These are phyloP conservation scores for Cyclanthera cordifolia DNA, from an alignment of 306 rosid species.

Conservation along the genomic window DNA sequence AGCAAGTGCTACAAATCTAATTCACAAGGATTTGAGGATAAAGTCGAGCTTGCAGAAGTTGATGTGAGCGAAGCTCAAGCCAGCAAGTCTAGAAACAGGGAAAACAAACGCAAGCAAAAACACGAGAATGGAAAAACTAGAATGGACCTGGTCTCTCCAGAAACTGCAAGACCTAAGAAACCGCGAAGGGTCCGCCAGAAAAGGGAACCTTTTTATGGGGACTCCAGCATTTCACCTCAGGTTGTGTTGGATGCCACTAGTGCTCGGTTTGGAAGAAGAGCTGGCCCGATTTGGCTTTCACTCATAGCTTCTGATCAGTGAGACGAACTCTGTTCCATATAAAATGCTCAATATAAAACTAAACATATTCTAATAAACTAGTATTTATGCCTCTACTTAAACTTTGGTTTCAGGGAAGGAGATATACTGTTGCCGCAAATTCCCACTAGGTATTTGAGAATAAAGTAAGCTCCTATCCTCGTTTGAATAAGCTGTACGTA, in stretches of 20 bases:
- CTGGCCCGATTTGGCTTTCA: constrained; percentile 70
- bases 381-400: background rate
- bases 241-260: constrained; percentile 42
- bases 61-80: constrained; percentile 31
- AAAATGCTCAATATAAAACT: background rate
- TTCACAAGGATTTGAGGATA: constrained; percentile 26
- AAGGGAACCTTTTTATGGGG: constrained; percentile 43
- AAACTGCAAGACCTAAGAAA: constrained; percentile 43
- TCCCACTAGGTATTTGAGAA: constrained; percentile 39
- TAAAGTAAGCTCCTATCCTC: constrained; percentile 42
- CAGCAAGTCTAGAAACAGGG: constrained; percentile 52
- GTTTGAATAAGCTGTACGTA: background rate
- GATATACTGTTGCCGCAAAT: constrained; percentile 50
- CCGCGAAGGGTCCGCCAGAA: constrained; percentile 56
- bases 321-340: constrained; percentile 21
- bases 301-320: constrained; percentile 65
- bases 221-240: constrained; percentile 36
- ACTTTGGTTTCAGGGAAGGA: constrained; percentile 55
- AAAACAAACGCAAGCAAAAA: constrained; percentile 46
- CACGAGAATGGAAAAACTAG: constrained; percentile 48
- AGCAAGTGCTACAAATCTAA: constrained; percentile 66
- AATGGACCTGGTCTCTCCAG: constrained; percentile 31
- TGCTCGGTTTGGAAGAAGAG: constrained; percentile 33
- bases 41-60: constrained; percentile 32
- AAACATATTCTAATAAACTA: background rate